These are phyloP conservation scores for Stephanodiscus minutulus DNA, from an alignment of 108 stramenopile genomes.

Conservation along the genomic window DNA sequence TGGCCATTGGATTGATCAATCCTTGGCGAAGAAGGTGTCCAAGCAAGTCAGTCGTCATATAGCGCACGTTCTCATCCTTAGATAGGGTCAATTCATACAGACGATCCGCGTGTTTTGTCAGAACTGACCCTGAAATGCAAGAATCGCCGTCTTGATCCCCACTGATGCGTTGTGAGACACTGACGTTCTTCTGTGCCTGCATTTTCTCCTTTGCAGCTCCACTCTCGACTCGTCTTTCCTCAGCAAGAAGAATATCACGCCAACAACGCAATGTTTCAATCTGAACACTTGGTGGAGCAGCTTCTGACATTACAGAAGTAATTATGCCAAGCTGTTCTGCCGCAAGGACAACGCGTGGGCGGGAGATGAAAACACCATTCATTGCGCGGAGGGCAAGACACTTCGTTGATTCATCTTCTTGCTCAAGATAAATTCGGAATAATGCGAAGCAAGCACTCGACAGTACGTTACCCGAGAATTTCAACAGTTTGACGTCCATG, in stretches of 20 bases:
- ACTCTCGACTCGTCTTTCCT: constrained; percentile 82
- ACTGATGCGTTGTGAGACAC: constrained; percentile 74
- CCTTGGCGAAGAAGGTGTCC: constrained; percentile 89
- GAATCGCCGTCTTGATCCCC: constrained; percentile 91
- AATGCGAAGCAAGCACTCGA: constrained; percentile 61
- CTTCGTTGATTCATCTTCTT: constrained; percentile 65
- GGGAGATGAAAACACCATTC: constrained; percentile 75
- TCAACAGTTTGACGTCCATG: constrained; percentile 18
- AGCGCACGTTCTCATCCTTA: constrained; percentile 60
- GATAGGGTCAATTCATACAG: constrained; percentile 74
- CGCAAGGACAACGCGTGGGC: constrained; percentile 74
- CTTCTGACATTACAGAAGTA: constrained; percentile 51
- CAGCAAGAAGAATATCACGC: constrained; percentile 76
- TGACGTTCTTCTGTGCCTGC: constrained; percentile 68
- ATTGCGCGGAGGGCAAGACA: constrained; percentile 76
- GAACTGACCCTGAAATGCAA: constrained; percentile 77
- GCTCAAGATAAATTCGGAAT: constrained; percentile 61
- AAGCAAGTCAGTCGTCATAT: constrained; percentile 71
- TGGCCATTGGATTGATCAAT: constrained; percentile 88
- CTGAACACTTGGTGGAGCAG: constrained; percentile 60
- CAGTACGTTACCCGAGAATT: constrained; percentile 33
- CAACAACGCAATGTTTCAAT: constrained; percentile 73
- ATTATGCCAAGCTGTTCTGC: constrained; percentile 76
- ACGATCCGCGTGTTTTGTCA: constrained; percentile 72
- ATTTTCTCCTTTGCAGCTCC: constrained; percentile 78